phyloP scores from a whole-genome alignment of 306 rosid species.

The Citrullus mucosospermus region DNA sequence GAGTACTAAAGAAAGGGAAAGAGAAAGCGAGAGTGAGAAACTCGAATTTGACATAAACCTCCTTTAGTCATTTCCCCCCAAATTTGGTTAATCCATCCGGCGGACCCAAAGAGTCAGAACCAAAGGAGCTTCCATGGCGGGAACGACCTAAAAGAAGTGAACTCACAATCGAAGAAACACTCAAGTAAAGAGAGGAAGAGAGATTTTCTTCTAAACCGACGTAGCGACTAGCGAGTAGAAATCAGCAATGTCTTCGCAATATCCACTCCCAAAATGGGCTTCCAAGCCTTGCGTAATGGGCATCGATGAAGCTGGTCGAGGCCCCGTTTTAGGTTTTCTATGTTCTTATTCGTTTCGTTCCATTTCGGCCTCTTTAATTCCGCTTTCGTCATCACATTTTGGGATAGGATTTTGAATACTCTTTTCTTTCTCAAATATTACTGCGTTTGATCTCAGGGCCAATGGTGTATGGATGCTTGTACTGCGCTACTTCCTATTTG shows the following conservation, averaged over 20 bases:
- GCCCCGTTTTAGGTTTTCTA: slow-evolving; percentile 69
- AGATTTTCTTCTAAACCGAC: not conserved
- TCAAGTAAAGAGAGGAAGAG: not conserved
- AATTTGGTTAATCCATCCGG: too few relatives aligned
- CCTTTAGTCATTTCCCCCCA: too few relatives aligned
- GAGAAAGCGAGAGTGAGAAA: too few relatives aligned
- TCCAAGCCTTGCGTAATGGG: slow-evolving; percentile 86
- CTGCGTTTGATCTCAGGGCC: slow-evolving; percentile 40
- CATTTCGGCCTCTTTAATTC: not conserved
- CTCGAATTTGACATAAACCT: too few relatives aligned
- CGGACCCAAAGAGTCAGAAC: not conserved
- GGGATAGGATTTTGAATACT: not conserved
- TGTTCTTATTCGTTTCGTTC: not conserved
- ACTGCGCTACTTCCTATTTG: slow-evolving; percentile 63
- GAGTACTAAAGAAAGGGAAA: too few relatives aligned
- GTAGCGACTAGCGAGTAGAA: not conserved
- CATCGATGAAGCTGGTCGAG: slow-evolving; percentile 95
- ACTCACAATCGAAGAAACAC: not conserved
- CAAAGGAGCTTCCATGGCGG: not conserved
- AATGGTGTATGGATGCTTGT: slow-evolving; percentile 84
- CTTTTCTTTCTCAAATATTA: not conserved
- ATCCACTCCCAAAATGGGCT: slow-evolving; percentile 49
- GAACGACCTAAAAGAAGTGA: not conserved
- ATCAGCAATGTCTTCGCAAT: slow-evolving; percentile 37
- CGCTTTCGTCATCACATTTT: not conserved